These are phyloP conservation scores for Ophiostoma quercus DNA, from an alignment of 2,329 filamentous ascomycete species.

Conservation along the genomic window DNA sequence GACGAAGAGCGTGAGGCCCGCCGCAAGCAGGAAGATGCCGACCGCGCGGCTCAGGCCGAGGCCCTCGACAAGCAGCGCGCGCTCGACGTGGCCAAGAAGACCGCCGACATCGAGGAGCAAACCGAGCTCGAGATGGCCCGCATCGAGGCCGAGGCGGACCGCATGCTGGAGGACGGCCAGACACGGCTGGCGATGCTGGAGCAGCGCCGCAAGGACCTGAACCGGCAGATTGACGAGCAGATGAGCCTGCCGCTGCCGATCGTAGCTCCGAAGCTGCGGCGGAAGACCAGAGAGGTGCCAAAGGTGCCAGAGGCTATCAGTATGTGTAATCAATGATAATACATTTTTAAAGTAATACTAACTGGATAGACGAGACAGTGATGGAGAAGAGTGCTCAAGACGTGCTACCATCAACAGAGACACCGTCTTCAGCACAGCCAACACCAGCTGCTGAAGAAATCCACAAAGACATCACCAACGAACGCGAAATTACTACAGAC, in stretches of 20 bases:
- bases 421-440: no score
- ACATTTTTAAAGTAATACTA: neutral
- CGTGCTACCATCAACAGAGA: no score
- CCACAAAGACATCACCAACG: neutral
- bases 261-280: slow-evolving; percentile 30
- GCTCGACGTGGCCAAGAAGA: slow-evolving; percentile 32
- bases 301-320: neutral
- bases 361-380: neutral
- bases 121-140: slow-evolving; percentile 29
- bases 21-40: slow-evolving; percentile 37
- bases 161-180: slow-evolving; percentile 31
- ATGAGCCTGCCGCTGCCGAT: slow-evolving; percentile 35
- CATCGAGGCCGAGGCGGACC: slow-evolving; percentile 14
- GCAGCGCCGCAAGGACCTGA: slow-evolving; percentile 40
- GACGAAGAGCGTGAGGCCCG: slow-evolving; percentile 40
- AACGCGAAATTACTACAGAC: neutral
- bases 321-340: slow-evolving; percentile 1
- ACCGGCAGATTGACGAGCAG: slow-evolving; percentile 41
- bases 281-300: slow-evolving; percentile 22
- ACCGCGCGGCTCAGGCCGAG: slow-evolving; percentile 30
- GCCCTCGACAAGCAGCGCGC: slow-evolving; percentile 34
- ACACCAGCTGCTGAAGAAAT: neutral
- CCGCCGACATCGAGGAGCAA: slow-evolving; percentile 35
- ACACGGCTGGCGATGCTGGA: slow-evolving; percentile 35
- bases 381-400: neutral